Percentiles rank a stretch among this genome's conserved stretches.
phyloP scores from a whole-genome alignment of 2,329 filamentous ascomycete genomes.

The Pseudocercospora fijiensis region DNA sequence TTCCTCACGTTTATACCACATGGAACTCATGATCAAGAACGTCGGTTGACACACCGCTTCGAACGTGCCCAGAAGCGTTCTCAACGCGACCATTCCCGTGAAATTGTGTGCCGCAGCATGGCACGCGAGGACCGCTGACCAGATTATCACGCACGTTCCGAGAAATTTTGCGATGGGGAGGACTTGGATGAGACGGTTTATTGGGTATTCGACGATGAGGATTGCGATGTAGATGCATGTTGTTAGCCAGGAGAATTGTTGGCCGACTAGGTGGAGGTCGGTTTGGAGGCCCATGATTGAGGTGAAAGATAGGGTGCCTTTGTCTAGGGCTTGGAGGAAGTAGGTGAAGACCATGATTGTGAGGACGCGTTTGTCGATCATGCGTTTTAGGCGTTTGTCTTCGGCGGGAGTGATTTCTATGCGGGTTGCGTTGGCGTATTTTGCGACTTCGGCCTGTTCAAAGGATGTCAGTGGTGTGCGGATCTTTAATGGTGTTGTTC shows the following conservation, averaged over 20 bases:
- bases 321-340: slow-evolving; percentile 69
- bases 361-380: slow-evolving; percentile 68
- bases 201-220: slow-evolving; percentile 69
- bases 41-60: slow-evolving; percentile 68
- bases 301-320: slow-evolving; percentile 63
- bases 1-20: slow-evolving; percentile 71
- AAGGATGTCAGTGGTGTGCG: background rate
- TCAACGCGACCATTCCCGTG: slow-evolving; percentile 57
- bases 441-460: slow-evolving; percentile 59
- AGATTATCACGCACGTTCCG: slow-evolving; percentile 61
- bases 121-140: slow-evolving; percentile 61
- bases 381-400: slow-evolving; percentile 59
- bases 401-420: slow-evolving; percentile 61
- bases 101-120: slow-evolving; percentile 64
- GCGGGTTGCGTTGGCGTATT: slow-evolving; percentile 60
- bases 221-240: slow-evolving; percentile 74
- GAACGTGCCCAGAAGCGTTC: slow-evolving; percentile 68
- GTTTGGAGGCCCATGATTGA: slow-evolving; percentile 61
- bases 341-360: slow-evolving; percentile 71
- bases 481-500: background rate
- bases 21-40: slow-evolving; percentile 65
- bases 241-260: slow-evolving; percentile 68
- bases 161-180: slow-evolving; percentile 63
- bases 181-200: slow-evolving; percentile 62
- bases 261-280: slow-evolving; percentile 46